Evolutionary conservation across 768 basidiomycete species (phyloP), one percentile per base, ranked within the genome.

Genomic region (Leucosporidium creatinivorum): DNA sequence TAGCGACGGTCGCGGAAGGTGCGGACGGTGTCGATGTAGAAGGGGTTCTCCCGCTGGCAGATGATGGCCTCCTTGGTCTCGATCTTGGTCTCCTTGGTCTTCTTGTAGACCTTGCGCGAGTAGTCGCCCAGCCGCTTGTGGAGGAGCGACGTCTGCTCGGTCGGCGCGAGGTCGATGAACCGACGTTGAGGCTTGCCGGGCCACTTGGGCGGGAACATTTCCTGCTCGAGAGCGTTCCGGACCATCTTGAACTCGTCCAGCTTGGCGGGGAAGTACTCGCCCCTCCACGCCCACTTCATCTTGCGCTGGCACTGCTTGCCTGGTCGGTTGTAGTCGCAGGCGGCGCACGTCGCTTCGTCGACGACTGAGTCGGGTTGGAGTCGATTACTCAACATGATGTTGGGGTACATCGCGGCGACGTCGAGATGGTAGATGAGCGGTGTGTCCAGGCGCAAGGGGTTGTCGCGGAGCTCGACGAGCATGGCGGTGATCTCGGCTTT

Each of bases 301-400:
- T 89, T 84, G 56, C 96, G 82, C 77, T 98, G 96, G 78, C 96
- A 99, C 17, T 85, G 84, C 80, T 99, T 99, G 26, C 90, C 91
- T 0, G 96, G 93, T 13, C 93, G 85, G 75, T 99, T 99, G 78
- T 88, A 98, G 79, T 99, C 96, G 80, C 96, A 99, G 2, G 97
- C 93, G 1, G 96, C 96, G 75, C 96, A 99, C 23, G 87, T 88
- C 25, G 94, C 86, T 78, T 98, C 96, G 75, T 93, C 91, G 15
- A 97, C 88, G 81, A 98, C 89, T 2, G 96, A 96, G 79, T 99
- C 96, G 3, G 96, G 96, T 74, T 99, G 96, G 3, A 99, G 83
- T 44, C 96, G 90, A 77, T 99, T 99, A 23, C 93, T 97, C 82
- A 99, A 87, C 96, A 99, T 99, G 85, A 99, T 98, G 79, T 98